These are phyloP conservation scores for Ambispora gerdemannii DNA, from an alignment of 192 early-diverging fungal genomes.

Conservation along the genomic window DNA sequence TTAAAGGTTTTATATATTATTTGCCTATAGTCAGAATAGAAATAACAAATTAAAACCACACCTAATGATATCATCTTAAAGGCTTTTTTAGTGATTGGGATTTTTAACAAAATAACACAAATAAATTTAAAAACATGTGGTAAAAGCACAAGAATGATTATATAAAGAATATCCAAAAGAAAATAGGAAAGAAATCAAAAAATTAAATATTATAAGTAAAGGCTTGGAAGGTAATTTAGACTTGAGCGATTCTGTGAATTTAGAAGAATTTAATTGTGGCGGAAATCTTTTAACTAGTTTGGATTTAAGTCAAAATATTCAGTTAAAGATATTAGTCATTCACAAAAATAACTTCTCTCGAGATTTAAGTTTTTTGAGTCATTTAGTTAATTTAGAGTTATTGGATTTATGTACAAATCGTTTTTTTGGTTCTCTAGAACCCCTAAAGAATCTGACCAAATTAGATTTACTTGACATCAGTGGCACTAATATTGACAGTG, in stretches of 20 bases:
- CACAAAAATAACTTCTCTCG: neutral
- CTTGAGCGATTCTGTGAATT: neutral
- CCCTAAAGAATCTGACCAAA: slow-evolving; percentile 1
- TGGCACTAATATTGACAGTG: neutral
- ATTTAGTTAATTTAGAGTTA: neutral
- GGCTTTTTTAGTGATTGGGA: too few relatives aligned
- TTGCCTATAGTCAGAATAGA: too few relatives aligned
- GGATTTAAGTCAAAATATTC: neutral
- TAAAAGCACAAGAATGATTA: too few relatives aligned
- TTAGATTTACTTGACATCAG: neutral
- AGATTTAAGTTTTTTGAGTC: neutral
- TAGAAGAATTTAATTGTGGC: neutral
- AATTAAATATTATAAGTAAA: too few relatives aligned
- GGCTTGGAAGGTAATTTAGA: neutral
- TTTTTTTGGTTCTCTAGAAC: slow-evolving; percentile 9
- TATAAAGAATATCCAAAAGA: too few relatives aligned
- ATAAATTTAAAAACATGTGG: too few relatives aligned
- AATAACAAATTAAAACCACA: too few relatives aligned
- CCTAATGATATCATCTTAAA: too few relatives aligned
- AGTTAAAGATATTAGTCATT: neutral
- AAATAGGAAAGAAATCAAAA: too few relatives aligned
- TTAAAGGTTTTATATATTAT: too few relatives aligned
- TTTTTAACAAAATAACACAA: too few relatives aligned
- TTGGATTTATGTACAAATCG: neutral
- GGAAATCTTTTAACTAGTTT: neutral